Evolutionary conservation across 805 yeast genomes (phyloP), one percentile per base, ranked within the genome.

Genomic region (Yamadazyma sp.): DNA sequence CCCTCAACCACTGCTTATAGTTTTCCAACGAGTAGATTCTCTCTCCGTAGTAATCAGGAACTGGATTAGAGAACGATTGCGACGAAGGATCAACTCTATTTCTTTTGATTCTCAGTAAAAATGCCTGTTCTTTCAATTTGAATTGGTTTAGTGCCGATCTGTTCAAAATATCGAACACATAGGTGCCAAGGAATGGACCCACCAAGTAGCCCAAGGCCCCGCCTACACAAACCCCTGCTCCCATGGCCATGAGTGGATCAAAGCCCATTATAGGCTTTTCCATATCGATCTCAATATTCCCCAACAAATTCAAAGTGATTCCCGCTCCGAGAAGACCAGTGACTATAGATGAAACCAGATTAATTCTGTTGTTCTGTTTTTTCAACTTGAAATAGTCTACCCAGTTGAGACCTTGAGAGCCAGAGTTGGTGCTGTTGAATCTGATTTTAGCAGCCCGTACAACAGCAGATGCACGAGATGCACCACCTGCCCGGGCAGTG

Each of bases 1-100:
- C 98, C 54, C 98, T 79, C 53, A 93, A 72, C 99, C 99, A 93
- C 60, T 86, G 93, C 65, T 89, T 84, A 65, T 93, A 93, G 48
- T 80, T 90, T 50, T 78, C 77, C 55, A 91, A 64, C 37, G 95
- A 83, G 37, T 88, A 87, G 45, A 93, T 90, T 62, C 86, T 86
- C 66, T 93, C 99, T 27, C 99, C 99, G 58, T 93, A 93, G 65
- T 89, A 93, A 62, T 93, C 99, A n/a, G 97, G 96, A 32, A 93
- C 95, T 10, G 98, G 98, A 63, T 91, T 93, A 38, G 85, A 75
- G 64, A 89, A 83, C 54, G 89, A 79, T 65, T 90, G 96, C 40
- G 84, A 79, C 13, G 90, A 76, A 14, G 99, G 96, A 66, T 93
- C 95, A 20, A 90, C 97, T 53, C 99, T 75, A 62, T 88, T 84